Evolutionary conservation across 257 asterid species (phyloP), one percentile per base, ranked within the genome.

Genomic region (Ophiorrhiza pumila): DNA sequence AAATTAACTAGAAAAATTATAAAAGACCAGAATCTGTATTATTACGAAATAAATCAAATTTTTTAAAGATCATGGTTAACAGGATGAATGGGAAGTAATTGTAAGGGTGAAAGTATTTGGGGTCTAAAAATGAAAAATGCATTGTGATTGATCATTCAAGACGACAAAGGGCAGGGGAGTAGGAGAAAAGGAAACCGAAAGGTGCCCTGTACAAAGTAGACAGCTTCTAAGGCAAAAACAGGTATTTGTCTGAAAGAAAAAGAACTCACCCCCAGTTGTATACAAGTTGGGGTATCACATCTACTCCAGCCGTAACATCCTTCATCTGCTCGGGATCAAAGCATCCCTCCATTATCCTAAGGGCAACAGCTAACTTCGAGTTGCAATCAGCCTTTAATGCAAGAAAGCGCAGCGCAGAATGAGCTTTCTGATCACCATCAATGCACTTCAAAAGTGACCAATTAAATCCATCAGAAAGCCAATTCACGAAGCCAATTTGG

Each of bases 261-360:
- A n/a, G 50, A 71, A 83, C 95, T 84, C 78, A 93, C 98, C 93
- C 97, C 95, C 95, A 87, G 83, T 86, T 90, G 85, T 87, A 93
- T 65, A 93, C 85, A 59, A 93, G 91, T 83, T 93, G 98, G 73
- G 98, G 97, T 71, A 93, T 87, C 97, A 93, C 87, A 84, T 90
- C 91, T 65, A 93, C 85, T 76, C 97, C 98, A 49, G 98, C 89
- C 77, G 90, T 90, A 58, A 78, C 79, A 79, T 93, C 98, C 77
- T 90, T 88, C 98, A 93, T 93, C 7, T 95, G n/a, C n/a, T n/a
- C n/a, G n/a, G n/a, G 96, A 56, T 87, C 90, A 83, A 93, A 93
- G 82, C 98, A 90, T 74, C 90, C 98, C 85, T 93, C 96, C 91
- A 93, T 83, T 43, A 93, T 87, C 15, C 96, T 90, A 83, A 93